Evolutionary conservation across 352 stramenopile genomes (phyloP), one percentile per base, ranked within the genome.

Genomic region (Phytophthora boehmeriae): DNA sequence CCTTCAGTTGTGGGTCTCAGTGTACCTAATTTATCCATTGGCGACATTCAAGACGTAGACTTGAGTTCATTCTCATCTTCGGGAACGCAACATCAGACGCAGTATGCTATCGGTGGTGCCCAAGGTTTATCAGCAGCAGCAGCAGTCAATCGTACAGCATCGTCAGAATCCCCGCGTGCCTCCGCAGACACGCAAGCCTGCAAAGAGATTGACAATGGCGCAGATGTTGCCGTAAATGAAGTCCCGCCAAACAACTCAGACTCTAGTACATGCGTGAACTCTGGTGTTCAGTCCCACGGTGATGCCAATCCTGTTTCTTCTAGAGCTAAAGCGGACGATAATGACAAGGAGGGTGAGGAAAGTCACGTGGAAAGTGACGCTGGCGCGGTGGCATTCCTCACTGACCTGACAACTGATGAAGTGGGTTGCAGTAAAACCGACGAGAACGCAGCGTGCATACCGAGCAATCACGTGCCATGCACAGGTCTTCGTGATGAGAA

Each of bases 401-500:
- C 69, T 3, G 54, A 75, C n/a, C 43, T 72, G 20, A 9, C 50
- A 51, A 14, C 43, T 28, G 2, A 20, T 19, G 28, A 67, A 20
- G 54, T 48, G 11, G 64, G 51, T 23, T 23, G 17, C 27, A 41
- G 17, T n/a, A 61, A 46, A 17, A 58, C 20, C 28, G 59, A 68
- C 30, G 57, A 66, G 6, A 25, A 35, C 1, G 27, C 13, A 22
- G 39, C 25, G 5, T 30, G 68, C 6, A 73, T 75, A 14, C 36
- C 65, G 17, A 70, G 56, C 19, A 70, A 77, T 9, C 69, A 80
- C 41, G 66, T 88, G 6, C 81, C 83, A 1, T 93, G 83, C 43
- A 76, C 66, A 23, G 83, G 83, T 0, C 72, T 93, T 16, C 83
- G 83, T 2, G 78, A 86, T 22, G 76, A 89, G 14, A 85, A 84